Evolutionary conservation across 331 rosid species (phyloP), one percentile per base, ranked within the genome.

Genomic region (Cucumis variabilis): DNA sequence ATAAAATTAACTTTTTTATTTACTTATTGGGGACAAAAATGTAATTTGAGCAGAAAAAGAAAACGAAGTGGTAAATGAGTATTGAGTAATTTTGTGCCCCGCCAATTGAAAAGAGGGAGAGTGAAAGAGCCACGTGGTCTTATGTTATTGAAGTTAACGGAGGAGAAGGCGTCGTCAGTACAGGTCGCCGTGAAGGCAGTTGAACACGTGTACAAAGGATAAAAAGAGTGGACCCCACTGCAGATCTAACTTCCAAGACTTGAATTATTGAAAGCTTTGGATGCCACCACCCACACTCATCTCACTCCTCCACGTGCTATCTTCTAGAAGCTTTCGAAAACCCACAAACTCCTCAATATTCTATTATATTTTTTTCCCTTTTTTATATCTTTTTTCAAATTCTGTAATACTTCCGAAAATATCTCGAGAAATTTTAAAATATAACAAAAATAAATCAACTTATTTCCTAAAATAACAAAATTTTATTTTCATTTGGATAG

Each of bases 61-160:
- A 37, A 37, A 37, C 7, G 46, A 25, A 69, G 28, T 27, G 74
- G 21, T 1, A 13, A 69, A 30, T 0, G 19, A 71, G 7, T 20
- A 27, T 16, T 16, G 48, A 70, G n/a, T 71, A 19, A 30, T 4
- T 37, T 2, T 76, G 62, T 62, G 82, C 27, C 82, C 82, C 60
- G n/a, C 82, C 60, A 46, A 44, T 7, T 30, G 41, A 0, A 69
- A 25, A 69, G 2, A 11, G 1, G 74, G 15, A 6, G 19, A 46
- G 27, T 33, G 25, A 20, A 46, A 74, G 53, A 2, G 81, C 82
- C 82, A 76, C 82, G 82, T 76, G 62, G 82, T 46, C 27, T 17
- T 21, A 44, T 21, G 51, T 62, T 10, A 21, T 41, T 4, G 1
- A 71, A 12, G 6, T 30, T 76, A 46, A 76, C 62, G 82, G 58